Percentiles rank a stretch among this genome's conserved stretches.
Conservation (phyloP, 148 eudicot species). For the Arctostaphylos glauca region DNA sequence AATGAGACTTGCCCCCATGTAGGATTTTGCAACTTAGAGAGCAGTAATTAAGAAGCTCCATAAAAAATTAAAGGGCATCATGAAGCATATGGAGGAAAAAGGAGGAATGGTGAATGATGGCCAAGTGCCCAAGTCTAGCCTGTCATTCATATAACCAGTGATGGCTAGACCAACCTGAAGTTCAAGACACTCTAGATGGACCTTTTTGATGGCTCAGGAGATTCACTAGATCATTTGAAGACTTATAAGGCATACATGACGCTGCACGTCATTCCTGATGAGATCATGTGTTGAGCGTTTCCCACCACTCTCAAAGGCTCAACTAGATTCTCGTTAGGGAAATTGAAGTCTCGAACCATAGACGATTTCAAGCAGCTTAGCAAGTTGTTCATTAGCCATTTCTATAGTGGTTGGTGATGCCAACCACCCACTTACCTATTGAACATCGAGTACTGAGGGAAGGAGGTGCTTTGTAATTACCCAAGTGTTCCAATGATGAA, state of each 20-base stretch:
- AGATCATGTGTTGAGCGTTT: background rate
- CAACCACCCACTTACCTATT: too few species aligned
- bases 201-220: background rate
- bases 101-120: too few species aligned
- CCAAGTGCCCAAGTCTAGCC: too few species aligned
- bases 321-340: background rate
- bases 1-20: too few species aligned
- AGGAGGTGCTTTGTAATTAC: too few species aligned
- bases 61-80: too few species aligned
- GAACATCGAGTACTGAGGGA: too few species aligned
- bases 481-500: too few species aligned
- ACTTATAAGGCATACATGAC: background rate
- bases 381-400: background rate
- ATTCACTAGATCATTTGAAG: background rate
- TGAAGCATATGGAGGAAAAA: too few species aligned
- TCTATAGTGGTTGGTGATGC: background rate
- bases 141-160: too few species aligned
- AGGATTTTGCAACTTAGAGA: too few species aligned
- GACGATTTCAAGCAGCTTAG: background rate
- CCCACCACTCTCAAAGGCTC: background rate
- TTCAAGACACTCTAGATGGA: background rate
- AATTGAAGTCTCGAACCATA: background rate
- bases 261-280: background rate
- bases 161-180: background rate
- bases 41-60: too few species aligned